Evolutionary conservation across 805 yeast genomes (phyloP), one percentile per base, ranked within the genome.

Genomic region (Candida silvatica): DNA sequence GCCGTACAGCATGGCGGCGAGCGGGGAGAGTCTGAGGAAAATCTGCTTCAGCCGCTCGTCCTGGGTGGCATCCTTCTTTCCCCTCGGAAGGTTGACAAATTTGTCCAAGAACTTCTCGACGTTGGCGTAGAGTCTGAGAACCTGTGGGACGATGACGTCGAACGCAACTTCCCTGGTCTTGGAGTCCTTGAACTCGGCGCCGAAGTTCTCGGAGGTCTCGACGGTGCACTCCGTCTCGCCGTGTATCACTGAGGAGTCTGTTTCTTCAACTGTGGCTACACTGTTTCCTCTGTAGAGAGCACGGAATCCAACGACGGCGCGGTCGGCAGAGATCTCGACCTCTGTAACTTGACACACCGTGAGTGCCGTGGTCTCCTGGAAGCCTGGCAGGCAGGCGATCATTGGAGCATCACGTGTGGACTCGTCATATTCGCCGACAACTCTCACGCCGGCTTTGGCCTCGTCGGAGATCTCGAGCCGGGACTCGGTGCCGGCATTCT

Each of bases 1-100:
- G 31, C 71, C 49, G 42, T 64, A 69, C n/a, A 79, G 55, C 0
- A 77, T 66, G 41, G 69, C 69, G 0, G 82, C 74, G 35, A 79
- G 52, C 0, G 87, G 87, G 8, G 79, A 67, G 16, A 79, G 54
- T 2, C 71, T 59, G 17, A 75, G 49, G 11, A 77, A 55, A 25
- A 56, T 46, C 12, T 44, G 48, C 27, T 35, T 40, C 15, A 47
- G 20, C n/a, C 27, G 33, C 4, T 37, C 33, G 27, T 47, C 44
- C 12, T 36, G 45, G 23, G 15, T 15, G n/a, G n/a, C n/a, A n/a
- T n/a, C n/a, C 1, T 23, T 14, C 27, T 6, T 27, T 17, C 16
- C 18, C 18, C 19, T n/a, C 5, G 15, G 47, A 1, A 67, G 62
- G 17, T 57, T 47, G 6, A 61, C 54, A 44, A 67, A 69, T n/a